Evolutionary conservation across 2,329 filamentous ascomycete species (phyloP), one percentile per base, ranked within the genome.

Genomic region (Epichloe scottii): DNA sequence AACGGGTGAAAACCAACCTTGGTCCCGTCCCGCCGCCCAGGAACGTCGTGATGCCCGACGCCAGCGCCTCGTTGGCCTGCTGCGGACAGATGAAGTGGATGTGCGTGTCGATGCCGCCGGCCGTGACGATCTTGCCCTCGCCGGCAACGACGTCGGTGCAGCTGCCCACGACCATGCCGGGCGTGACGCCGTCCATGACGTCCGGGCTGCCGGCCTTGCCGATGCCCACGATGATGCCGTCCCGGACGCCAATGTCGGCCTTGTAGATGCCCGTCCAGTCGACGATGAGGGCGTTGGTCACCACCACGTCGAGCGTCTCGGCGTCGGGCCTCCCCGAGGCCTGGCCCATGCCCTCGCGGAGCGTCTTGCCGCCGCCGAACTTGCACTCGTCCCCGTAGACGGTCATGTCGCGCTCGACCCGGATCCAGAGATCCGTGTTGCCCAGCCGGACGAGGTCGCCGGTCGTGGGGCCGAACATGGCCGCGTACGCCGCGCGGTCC

Each of bases 131-230:
- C 70, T 87, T 87, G 59, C 86, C 82, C 69, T 97, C 91, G 14
- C 82, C 90, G 17, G 91, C 89, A 63, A 97, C 82, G 21, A 96
- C 88, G 71, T 97, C 91, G 0, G 91, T 97, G 58, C 86, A 88
- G 56, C 84, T 85, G 11, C 91, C 91, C 10, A 96, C 81, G 2
- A 95, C 72, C 82, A 97, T 81, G 51, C 82, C 76, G 0, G 81
- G 74, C 53, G 84, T 75, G 6, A 97, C 88, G 4, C 87, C 87
- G 34, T 93, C 85, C 91, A 96, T 96, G 45, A 95, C 81, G 68
- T 97, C 91, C n/a, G 91, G 91, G 61, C 96, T 97, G 19, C 91
- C 91, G 15, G 91, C 89, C 69, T 97, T 96, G 53, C 91, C 91
- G 58, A 97, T 91, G 0, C 82, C 91, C 30, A 84, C 83, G 60